Base-by-base conservation (phyloP, 108 stramenopile genomes). In the Nitzschia sp. region DNA sequence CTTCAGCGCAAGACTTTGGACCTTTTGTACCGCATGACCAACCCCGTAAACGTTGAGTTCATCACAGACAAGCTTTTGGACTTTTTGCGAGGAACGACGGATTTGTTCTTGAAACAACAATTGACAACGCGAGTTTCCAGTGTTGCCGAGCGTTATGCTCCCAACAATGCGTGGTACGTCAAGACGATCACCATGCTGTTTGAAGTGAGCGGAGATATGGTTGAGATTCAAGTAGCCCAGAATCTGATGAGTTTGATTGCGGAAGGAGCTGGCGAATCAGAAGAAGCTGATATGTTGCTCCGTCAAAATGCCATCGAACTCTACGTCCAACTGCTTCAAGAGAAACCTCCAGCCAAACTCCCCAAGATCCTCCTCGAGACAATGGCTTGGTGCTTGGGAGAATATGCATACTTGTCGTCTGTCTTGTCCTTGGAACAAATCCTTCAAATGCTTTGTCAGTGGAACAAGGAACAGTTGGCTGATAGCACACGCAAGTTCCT, bases 1-100 rank as follows among this genome's bases (percentile, higher is more conserved):
- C 78, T 99, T 59, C 94, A 97, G 82, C 81, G 97, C 15, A 97
- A 97, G 76, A 99, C 98, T 17, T 73, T 99, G 75, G 96, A 98
- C 80, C 77, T 98, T 42, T 74, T 98, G 64, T 97, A 94, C 75
- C 85, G 92, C 56, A 98, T 99, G 97, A 96, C 93, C 61, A 99
- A 99, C 80, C 95, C 96, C 1, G 95, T 97, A 60, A 99, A 99
- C 80, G 97, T 97, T 11, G 96, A 97, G 64, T 97, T 98, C 70
- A 96, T 99, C 67, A 87, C 90, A 8, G 95, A 96, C 25, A 96
- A 96, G 69, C 81, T 99, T 8, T 58, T 99, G 39, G 80, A 81
- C 65, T 96, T 97, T 69, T 75, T 97, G 62, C 62, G 83, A 38
- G 76, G 80, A 15, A 88, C 97, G 10, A 89, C 87, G 8, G 98